phyloP scores from a whole-genome alignment of 1,284 basidiomycete species.

The Mycosarcoma maydis region DNA sequence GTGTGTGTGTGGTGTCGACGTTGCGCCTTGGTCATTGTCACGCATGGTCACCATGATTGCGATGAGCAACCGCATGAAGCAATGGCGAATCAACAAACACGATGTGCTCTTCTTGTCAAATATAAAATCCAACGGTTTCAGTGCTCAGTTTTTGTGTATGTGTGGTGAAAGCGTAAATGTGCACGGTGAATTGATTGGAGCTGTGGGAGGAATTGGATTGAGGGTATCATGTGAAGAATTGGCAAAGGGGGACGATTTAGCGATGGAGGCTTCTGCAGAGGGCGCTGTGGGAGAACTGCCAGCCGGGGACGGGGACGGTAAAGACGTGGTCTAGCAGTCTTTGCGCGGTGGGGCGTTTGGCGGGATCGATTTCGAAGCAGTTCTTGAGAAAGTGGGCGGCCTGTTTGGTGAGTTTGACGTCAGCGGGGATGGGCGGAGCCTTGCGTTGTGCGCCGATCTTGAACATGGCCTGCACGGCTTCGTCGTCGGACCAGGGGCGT shows the following conservation, averaged over 20 bases:
- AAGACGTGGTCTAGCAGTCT: slow-evolving; percentile 87
- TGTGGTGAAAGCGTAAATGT: no score
- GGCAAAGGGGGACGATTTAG: no score
- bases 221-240: no score
- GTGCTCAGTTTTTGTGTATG: neutral
- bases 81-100: neutral
- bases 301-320: slow-evolving; percentile 67
- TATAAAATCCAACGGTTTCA: slow-evolving; percentile 1
- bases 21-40: no score
- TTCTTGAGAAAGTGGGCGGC: slow-evolving; percentile 87
- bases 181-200: no score
- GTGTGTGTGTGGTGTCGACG: neutral
- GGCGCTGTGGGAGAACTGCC: slow-evolving; percentile 55
- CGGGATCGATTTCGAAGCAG: slow-evolving; percentile 91
- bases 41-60: no score
- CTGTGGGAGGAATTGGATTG: no score
- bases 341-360: slow-evolving; percentile 82
- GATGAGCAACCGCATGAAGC: no score
- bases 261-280: slow-evolving; percentile 44
- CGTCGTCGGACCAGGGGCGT: slow-evolving; percentile 89
- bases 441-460: slow-evolving; percentile 85
- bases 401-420: slow-evolving; percentile 77
- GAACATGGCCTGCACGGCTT: slow-evolving; percentile 90
- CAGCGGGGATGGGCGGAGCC: slow-evolving; percentile 87
- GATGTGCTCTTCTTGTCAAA: slow-evolving; percentile 3